These are phyloP conservation scores for Pythium guiyangense DNA, from an alignment of 352 stramenopile species.

Conservation along the genomic window DNA sequence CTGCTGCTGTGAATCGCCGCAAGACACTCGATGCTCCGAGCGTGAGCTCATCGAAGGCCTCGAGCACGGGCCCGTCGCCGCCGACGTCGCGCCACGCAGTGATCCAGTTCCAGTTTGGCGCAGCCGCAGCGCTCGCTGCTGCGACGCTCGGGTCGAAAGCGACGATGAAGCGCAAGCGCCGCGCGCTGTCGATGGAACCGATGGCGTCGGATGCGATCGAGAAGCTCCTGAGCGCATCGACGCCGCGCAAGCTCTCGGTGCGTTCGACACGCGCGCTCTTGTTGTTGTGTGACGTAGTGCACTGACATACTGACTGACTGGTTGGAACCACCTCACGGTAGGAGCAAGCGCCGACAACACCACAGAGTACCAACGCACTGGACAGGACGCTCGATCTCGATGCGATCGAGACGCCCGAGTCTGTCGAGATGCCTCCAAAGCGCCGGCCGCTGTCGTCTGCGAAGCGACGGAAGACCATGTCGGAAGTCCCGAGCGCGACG, in stretches of 20 bases:
- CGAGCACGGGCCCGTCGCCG: neutral
- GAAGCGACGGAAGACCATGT: slow-evolving; percentile 18
- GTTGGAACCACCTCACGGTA: neutral
- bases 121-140: slow-evolving; percentile 12
- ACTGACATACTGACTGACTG: neutral
- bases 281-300: neutral
- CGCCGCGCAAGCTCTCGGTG: neutral
- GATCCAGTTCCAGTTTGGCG: slow-evolving; percentile 19
- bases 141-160: slow-evolving; percentile 11
- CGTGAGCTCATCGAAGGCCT: neutral
- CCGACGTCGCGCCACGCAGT: slow-evolving; percentile 1
- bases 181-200: slow-evolving; percentile 64
- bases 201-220: slow-evolving; percentile 60
- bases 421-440: neutral
- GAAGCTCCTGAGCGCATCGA: slow-evolving; percentile 29
- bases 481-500: slow-evolving; percentile 10
- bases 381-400: slow-evolving; percentile 11
- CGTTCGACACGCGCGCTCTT: neutral
- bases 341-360: too few relatives aligned
- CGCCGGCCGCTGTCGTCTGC: slow-evolving; percentile 8
- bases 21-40: slow-evolving; percentile 8
- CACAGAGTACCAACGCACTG: neutral
- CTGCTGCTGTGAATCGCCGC: slow-evolving; percentile 45
- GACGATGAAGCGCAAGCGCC: slow-evolving; percentile 27
- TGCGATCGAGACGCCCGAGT: slow-evolving; percentile 6